Percentiles rank a stretch among this genome's conserved stretches.
These are phyloP conservation scores for Xanthoceras sorbifolium DNA, from an alignment of 345 rosid species.

Conservation along the genomic window DNA sequence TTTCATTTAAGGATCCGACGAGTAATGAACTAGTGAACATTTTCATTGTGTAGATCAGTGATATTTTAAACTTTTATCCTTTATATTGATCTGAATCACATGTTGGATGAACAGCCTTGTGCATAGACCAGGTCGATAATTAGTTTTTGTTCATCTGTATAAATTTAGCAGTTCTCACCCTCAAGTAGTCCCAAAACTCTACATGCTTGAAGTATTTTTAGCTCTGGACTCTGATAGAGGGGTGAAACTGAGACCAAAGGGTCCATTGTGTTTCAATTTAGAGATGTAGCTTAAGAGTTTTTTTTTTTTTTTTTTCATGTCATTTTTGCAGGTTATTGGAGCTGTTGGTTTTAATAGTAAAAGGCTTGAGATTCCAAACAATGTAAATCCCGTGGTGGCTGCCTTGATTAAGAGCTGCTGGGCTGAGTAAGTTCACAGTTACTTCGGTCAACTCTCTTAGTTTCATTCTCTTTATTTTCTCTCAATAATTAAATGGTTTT, in stretches of 20 bases:
- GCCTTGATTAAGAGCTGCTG: conserved; percentile 48
- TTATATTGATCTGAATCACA: background rate
- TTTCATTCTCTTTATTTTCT: background rate
- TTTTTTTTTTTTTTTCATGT: background rate
- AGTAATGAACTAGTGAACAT: background rate
- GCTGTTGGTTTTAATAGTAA: conserved; percentile 51
- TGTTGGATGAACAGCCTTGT: background rate
- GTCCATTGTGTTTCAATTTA: background rate
- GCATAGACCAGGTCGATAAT: background rate
- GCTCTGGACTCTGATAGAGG: background rate
- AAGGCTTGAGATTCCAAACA: conserved; percentile 56
- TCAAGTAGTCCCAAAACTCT: background rate
- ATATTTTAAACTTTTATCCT: background rate
- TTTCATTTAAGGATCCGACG: background rate
- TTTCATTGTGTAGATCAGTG: background rate
- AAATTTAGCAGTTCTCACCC: background rate
- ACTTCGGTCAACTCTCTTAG: background rate
- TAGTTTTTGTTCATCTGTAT: background rate
- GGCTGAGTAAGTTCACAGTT: conserved; percentile 41
- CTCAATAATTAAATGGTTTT: background rate
- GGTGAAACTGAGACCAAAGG: background rate
- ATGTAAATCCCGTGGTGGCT: conserved; percentile 42
- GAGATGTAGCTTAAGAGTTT: conserved; percentile 5
- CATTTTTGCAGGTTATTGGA: conserved; percentile 45
- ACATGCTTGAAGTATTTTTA: background rate